Conservation (phyloP, 495 filamentous ascomycete genomes). For the Neurospora intermedia region DNA sequence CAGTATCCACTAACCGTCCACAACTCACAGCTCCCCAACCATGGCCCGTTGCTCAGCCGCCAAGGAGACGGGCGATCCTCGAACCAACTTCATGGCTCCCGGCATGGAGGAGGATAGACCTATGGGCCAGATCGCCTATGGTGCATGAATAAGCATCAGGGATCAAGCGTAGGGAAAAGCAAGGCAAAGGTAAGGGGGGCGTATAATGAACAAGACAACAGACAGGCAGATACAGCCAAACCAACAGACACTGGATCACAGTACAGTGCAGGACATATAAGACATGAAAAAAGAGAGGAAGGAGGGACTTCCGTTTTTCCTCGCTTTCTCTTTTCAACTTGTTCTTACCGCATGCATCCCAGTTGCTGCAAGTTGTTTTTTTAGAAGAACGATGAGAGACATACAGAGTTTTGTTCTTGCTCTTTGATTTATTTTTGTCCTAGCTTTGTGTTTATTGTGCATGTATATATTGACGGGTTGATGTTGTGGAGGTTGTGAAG, state of each 20-base stretch:
- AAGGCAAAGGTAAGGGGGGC: background rate
- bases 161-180: background rate
- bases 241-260: background rate
- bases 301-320: background rate
- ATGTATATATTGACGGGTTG: background rate
- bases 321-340: background rate
- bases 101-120: slow-evolving; percentile 48
- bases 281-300: background rate
- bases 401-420: background rate
- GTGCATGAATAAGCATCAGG: slow-evolving; percentile 21
- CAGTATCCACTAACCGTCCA: background rate
- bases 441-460: background rate
- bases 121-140: slow-evolving; percentile 42
- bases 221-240: background rate
- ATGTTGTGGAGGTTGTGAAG: background rate
- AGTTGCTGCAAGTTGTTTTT: background rate
- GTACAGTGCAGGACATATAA: background rate
- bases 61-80: slow-evolving; percentile 56
- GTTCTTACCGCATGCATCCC: background rate
- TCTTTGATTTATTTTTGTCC: background rate
- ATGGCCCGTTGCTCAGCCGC: slow-evolving; percentile 93
- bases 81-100: slow-evolving; percentile 80
- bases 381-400: background rate
- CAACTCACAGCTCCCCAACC: slow-evolving; percentile 64
- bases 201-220: background rate